phyloP scores from a whole-genome alignment of 176 grass and related monocot genomes.

The Musa troglodytarum region DNA sequence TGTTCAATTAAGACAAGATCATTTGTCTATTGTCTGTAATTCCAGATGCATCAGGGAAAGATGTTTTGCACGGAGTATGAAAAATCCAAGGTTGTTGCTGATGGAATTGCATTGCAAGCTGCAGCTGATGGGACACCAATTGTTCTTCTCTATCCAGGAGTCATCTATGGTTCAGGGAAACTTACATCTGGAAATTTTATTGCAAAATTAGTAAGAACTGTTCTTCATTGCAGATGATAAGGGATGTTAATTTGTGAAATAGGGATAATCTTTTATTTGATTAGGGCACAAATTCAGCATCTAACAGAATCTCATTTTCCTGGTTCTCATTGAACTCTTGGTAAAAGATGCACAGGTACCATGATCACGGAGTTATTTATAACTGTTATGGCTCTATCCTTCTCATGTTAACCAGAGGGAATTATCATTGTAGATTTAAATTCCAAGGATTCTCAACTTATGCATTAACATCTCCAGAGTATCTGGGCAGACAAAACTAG shows the following conservation, averaged over 20 bases:
- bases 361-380: background rate
- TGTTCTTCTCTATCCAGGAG: conserved; percentile 70
- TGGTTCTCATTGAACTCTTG: background rate
- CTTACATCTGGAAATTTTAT: conserved; percentile 82
- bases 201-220: conserved; percentile 56
- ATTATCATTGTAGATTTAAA: background rate
- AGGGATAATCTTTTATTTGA: too few species aligned
- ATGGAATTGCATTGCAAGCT: conserved; percentile 71
- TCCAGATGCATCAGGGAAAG: conserved; percentile 67
- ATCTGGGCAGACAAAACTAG: background rate
- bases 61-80: conserved; percentile 91
- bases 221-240: background rate
- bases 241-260: background rate
- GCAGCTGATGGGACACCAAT: conserved; percentile 61
- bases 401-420: background rate
- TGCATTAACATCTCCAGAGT: background rate
- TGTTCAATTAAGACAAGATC: background rate
- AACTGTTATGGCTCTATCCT: background rate
- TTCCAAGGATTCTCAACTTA: background rate
- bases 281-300: too few species aligned
- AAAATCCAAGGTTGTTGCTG: conserved; percentile 77
- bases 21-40: conserved; percentile 13
- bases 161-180: conserved; percentile 81
- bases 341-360: background rate
- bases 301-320: too few species aligned